These are phyloP conservation scores for Colletotrichum plurivorum DNA, from an alignment of 2,329 filamentous ascomycete genomes.

Conservation along the genomic window DNA sequence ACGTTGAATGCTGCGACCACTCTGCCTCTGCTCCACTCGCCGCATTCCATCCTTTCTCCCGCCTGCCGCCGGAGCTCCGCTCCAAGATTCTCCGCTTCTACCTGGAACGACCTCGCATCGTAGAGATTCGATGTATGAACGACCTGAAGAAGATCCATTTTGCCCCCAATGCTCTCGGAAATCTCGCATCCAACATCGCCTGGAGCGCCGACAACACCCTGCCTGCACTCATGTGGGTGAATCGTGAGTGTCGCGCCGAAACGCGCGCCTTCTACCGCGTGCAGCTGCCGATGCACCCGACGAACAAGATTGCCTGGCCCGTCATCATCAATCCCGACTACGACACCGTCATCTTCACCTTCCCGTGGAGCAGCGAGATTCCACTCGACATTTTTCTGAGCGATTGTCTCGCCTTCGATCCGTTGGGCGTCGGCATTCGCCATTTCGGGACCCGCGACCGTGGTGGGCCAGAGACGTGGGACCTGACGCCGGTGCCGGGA, in stretches of 20 bases:
- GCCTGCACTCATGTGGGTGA: conserved; percentile 42
- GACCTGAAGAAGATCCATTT: conserved; percentile 39
- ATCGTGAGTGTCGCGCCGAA: conserved; percentile 40
- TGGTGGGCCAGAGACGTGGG: conserved; percentile 39
- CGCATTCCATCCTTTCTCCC: conserved; percentile 52
- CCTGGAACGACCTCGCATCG: conserved; percentile 58
- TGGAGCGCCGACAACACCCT: conserved; percentile 43
- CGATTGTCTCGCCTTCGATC: conserved; percentile 39
- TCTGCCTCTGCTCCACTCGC: conserved; percentile 6
- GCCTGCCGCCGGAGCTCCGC: conserved; percentile 63
- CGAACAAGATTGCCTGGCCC: conserved; percentile 40
- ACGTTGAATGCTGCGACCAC: background rate
- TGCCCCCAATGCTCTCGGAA: conserved; percentile 35
- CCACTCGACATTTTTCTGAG: conserved; percentile 39
- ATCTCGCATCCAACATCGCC: conserved; percentile 36
- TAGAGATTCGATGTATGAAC: conserved; percentile 57
- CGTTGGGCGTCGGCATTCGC: conserved; percentile 34
- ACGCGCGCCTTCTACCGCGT: conserved; percentile 43
- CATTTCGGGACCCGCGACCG: conserved; percentile 39
- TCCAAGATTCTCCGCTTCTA: conserved; percentile 63
- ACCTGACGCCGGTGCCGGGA: conserved; percentile 37
- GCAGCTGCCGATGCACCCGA: conserved; percentile 40
- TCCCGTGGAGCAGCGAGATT: conserved; percentile 40
- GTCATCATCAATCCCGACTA: conserved; percentile 42
- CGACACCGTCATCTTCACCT: conserved; percentile 42